Evolutionary conservation across 2,329 filamentous ascomycete genomes (phyloP).

Genomic region (Elsinoe australis): DNA sequence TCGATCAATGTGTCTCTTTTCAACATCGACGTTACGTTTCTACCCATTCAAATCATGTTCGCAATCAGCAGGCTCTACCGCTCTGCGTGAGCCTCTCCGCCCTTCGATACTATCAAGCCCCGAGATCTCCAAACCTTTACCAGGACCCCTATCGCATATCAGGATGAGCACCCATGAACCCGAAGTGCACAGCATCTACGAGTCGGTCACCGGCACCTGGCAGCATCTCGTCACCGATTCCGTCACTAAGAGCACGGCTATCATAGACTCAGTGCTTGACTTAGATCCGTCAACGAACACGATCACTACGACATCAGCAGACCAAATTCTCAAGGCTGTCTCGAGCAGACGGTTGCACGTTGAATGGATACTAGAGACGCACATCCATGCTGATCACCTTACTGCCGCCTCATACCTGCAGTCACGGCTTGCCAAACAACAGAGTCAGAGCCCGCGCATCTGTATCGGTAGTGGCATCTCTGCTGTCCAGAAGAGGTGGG

Average conservation of each 20-base stretch:
- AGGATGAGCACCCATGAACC: conserved; percentile 20
- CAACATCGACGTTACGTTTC: no score
- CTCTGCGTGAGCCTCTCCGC: not conserved
- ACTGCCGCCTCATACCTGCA: conserved; percentile 54
- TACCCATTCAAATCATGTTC: no score
- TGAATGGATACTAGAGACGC: conserved; percentile 52
- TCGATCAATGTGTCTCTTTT: no score
- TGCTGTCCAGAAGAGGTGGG: conserved; percentile 47
- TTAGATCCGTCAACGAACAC: conserved; percentile 41
- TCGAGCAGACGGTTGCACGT: conserved; percentile 42
- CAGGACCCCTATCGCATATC: not conserved
- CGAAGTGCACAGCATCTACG: conserved; percentile 30
- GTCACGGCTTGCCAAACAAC: conserved; percentile 32
- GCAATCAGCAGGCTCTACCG: not conserved
- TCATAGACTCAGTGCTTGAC: conserved; percentile 58
- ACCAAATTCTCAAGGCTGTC: conserved; percentile 43
- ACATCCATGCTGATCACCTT: conserved; percentile 54
- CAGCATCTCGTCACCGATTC: conserved; percentile 55
- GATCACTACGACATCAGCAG: conserved; percentile 48
- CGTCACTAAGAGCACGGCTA: conserved; percentile 40
- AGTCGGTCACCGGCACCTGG: conserved; percentile 46
- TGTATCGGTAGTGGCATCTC: conserved; percentile 51
- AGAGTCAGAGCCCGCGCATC: conserved; percentile 37
- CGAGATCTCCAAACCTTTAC: not conserved
- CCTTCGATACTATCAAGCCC: not conserved